Base-by-base conservation (phyloP, 139 green algal genomes). In the Picocystis salinarum region DNA sequence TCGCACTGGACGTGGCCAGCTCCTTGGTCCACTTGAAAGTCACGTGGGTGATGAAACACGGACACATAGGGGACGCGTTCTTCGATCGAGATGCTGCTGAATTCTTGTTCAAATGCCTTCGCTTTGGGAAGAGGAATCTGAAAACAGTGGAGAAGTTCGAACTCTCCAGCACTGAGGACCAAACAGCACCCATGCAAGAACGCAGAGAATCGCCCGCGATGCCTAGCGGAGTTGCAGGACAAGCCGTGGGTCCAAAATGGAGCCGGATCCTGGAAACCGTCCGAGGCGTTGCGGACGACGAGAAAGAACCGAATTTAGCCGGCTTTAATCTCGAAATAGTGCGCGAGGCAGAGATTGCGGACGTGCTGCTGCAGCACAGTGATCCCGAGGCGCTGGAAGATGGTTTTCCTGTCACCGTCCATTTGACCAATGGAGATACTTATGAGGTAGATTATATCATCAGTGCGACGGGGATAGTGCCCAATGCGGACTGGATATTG, bases 41-140 rank as follows among this genome's bases (percentile, higher is more conserved):
- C 6, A 61, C 80, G 3, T 91, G 80, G 79, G 63, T 66, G 18
- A 27, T 79, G 22, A 71, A 69, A 50, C 77, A 92, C 34, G 56
- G 19, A 2, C 68, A 85, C 49, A 70, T 92, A 13, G 79, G 72
- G 0, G 80, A 91, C 47, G 73, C 80, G 1, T 84, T 90, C 47
- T 87, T 92, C 36, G 80, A 92, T 34, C 18, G 56, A 3, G 78
- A 91, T 36, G 78, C 73, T 6, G 78, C 76, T 1, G 19, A 54
- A 5, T 88, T 85, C 42, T 41, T 90, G 7, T 19, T 20, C 9
- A 7, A 44, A 11, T 7, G 9, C 10, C 36, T 44, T 44, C 20
- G 9, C 36, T 13, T n/a, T n/a, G n/a, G n/a, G n/a, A n/a, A n/a
- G n/a, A n/a, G n/a, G n/a, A n/a, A n/a, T n/a, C n/a, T n/a, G n/a